Evolutionary conservation across 2,329 filamentous ascomycete species (phyloP).

Genomic region (Paecilomyces sp.): DNA sequence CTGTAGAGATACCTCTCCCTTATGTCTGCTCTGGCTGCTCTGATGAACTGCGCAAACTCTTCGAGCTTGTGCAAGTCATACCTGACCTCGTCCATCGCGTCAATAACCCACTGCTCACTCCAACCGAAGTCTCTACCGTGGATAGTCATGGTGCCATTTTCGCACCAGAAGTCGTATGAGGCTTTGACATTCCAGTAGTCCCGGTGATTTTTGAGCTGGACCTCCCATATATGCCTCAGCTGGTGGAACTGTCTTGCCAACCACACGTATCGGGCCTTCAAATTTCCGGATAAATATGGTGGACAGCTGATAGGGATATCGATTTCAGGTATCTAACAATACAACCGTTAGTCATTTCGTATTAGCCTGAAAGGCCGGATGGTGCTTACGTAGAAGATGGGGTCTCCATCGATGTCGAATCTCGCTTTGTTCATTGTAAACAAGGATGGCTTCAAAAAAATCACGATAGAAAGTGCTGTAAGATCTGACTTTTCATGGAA

Average conservation of each 20-base stretch:
- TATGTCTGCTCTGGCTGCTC: background rate
- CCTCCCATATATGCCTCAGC: conserved; percentile 12
- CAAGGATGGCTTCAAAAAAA: background rate
- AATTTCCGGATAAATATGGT: conserved; percentile 1
- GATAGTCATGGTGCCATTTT: conserved; percentile 5
- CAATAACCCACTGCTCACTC: conserved; percentile 9
- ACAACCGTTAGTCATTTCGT: background rate
- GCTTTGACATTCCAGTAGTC: conserved; percentile 8
- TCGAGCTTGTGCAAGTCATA: conserved; percentile 1
- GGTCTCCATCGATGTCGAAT: conserved; percentile 5
- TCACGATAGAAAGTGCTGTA: background rate
- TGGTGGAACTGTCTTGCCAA: conserved; percentile 4
- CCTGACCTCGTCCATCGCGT: conserved; percentile 4
- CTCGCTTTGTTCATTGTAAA: background rate
- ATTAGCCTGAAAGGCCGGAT: background rate
- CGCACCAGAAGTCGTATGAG: conserved; percentile 12
- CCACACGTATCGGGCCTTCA: conserved; percentile 6
- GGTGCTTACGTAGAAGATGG: conserved; percentile 7
- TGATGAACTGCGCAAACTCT: conserved; percentile 1
- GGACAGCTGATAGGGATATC: conserved; percentile 2
- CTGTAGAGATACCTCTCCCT: background rate
- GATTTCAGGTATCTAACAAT: conserved; percentile 7
- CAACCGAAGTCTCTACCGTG: conserved; percentile 10
- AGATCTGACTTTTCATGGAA: background rate
- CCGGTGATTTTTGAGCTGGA: conserved; percentile 9